A percentile compares a stretch with the other conserved stretches of the same genome.
Conservation (phyloP, 179 eudicot genomes). For the Camellia oleifera region DNA sequence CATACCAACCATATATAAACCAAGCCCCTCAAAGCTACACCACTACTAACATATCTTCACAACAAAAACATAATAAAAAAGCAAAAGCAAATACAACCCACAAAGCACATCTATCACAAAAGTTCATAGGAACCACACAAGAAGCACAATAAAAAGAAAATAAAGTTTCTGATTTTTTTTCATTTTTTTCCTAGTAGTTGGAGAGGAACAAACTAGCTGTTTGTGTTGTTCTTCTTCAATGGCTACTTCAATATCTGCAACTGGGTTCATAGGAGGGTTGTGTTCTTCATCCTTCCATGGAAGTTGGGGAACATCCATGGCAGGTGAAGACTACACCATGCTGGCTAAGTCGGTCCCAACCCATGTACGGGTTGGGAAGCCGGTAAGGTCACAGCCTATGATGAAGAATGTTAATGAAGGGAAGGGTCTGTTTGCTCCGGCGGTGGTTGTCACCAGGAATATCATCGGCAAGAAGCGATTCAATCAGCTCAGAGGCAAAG, state of each 20-base stretch:
- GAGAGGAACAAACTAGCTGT: neutral
- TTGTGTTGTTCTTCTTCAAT: conserved; percentile 17
- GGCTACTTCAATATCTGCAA: conserved; percentile 50
- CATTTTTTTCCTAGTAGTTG: neutral
- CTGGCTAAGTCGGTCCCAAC: conserved; percentile 36
- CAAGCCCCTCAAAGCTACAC: conserved; percentile 34
- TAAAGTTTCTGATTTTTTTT: neutral
- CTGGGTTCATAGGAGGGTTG: conserved; percentile 36
- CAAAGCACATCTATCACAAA: neutral
- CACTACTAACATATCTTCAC: conserved; percentile 15
- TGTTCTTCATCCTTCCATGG: conserved; percentile 41
- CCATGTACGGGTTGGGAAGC: conserved; percentile 35
- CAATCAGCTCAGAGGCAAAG: conserved; percentile 96
- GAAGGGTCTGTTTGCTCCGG: conserved; percentile 87
- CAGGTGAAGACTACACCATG: conserved; percentile 46
- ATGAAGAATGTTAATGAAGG: conserved; percentile 95
- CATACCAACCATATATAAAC: conserved; percentile 13
- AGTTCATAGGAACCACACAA: neutral
- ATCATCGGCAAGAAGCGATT: conserved; percentile 79
- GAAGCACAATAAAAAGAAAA: neutral
- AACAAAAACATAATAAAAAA: no score
- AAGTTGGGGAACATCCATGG: conserved; percentile 42
- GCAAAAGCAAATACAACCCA: no score
- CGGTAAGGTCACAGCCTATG: conserved; percentile 53
- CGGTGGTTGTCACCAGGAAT: conserved; percentile 65